Conservation (phyloP, 495 filamentous ascomycete species). For the Podospora australis region DNA sequence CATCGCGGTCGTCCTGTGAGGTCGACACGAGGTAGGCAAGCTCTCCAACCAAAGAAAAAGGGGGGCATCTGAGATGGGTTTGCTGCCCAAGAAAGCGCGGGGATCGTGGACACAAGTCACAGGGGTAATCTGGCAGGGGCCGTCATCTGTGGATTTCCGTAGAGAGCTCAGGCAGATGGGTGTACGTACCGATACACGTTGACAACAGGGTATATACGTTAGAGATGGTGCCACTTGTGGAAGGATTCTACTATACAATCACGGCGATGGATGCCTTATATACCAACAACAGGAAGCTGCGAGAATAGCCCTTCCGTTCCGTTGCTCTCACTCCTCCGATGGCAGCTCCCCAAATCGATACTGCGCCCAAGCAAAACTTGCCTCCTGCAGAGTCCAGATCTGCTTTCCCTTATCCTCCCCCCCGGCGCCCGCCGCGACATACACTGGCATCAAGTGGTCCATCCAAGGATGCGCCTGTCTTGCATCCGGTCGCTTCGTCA, state of each 20-base stretch:
- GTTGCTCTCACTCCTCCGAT: constrained; percentile 8
- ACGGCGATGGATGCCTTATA: no score
- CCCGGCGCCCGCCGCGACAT: constrained; percentile 67
- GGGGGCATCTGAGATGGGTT: no score
- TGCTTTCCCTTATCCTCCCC: constrained; percentile 55
- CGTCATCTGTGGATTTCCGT: no score
- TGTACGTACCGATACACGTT: no score
- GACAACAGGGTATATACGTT: no score
- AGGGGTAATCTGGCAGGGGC: no score
- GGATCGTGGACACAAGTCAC: no score
- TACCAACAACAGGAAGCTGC: neutral
- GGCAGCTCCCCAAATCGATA: constrained; percentile 64
- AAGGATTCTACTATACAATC: no score
- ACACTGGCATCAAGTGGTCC: constrained; percentile 75
- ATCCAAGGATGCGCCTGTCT: constrained; percentile 69
- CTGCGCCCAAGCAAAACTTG: constrained; percentile 66
- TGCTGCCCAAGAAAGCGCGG: no score
- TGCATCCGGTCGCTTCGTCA: constrained; percentile 60
- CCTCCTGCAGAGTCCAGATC: constrained; percentile 60
- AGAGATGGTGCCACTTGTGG: no score
- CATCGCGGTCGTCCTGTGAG: constrained; percentile 57
- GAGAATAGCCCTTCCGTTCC: no score
- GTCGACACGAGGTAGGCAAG: neutral
- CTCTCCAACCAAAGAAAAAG: neutral
- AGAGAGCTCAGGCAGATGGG: no score